A percentile compares a stretch with the other conserved stretches of the same genome.
phyloP scores from a whole-genome alignment of 2,329 filamentous ascomycete genomes.

The Orbilia oligospora region DNA sequence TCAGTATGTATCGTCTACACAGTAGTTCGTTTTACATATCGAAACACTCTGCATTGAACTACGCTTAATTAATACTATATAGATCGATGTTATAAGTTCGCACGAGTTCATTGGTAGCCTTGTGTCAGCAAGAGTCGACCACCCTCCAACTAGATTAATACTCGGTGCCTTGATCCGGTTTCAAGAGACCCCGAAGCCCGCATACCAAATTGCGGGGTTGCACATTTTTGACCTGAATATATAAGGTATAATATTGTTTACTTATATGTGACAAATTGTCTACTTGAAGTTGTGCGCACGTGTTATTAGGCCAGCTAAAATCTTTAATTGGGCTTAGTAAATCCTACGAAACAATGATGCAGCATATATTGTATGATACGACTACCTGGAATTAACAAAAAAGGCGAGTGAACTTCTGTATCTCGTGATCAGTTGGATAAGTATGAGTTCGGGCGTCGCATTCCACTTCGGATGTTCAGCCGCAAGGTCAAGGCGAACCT shows the following conservation, averaged over 20 bases:
- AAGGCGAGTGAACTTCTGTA: neutral
- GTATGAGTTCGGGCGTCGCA: neutral
- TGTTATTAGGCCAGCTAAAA: neutral
- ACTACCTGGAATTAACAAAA: neutral
- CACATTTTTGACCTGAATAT: neutral
- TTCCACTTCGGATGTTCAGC: neutral
- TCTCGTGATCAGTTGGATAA: neutral
- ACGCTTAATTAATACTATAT: too few species aligned
- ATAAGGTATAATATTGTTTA: neutral
- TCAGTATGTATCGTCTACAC: too few species aligned
- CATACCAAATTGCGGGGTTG: neutral
- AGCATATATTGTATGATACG: conserved; percentile 7
- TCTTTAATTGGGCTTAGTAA: neutral
- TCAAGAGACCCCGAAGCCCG: neutral
- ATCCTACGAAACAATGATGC: neutral
- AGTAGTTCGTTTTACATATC: too few species aligned
- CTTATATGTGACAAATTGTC: neutral
- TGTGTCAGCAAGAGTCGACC: too few species aligned
- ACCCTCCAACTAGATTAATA: neutral
- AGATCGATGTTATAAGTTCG: too few species aligned
- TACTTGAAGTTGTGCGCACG: too few species aligned
- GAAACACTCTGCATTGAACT: too few species aligned
- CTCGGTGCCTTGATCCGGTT: neutral
- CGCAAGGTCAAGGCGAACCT: too few species aligned
- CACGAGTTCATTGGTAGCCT: neutral